Evolutionary conservation across 257 asterid species (phyloP), one percentile per base, ranked within the genome.

Genomic region (Henckelia pumila): DNA sequence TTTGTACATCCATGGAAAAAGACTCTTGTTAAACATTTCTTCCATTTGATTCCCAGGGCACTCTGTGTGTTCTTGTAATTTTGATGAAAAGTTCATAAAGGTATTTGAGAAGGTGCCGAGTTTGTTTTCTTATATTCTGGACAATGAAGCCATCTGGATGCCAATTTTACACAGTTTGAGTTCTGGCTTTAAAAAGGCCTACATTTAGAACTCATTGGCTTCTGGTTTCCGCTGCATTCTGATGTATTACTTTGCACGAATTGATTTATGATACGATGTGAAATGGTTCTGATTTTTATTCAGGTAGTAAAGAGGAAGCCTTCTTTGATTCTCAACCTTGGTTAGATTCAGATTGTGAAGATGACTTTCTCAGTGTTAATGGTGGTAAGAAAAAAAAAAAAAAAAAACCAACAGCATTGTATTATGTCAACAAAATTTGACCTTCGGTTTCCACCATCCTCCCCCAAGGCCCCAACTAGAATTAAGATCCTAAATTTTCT

Each of bases 261-360:
- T 71, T 19, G 40, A 32, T 29, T 63, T 44, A 11, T 21, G 30
- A 59, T 60, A 47, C 71, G 47, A 33, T 61, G 80, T 3, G 68
- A 63, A 71, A 69, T 10, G 44, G 22, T 53, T 61, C 69, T 74
- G 49, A 7, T 61, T 32, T 49, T 66, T 49, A 66, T 59, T 70
- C 87, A 87, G 95, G 89, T 68, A 91, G 88, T 82, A 86, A 82
- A 72, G 95, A 88, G 29, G 97, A 86, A 76, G 44, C 77, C 59
- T 88, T 88, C 74, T 88, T 85, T 53, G 95, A 91, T 64, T 78
- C 96, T 33, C 92, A 83, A 28, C 81, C 88, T 1, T 88, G 95
- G 89, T 67, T 85, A 64, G 97, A 91, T 47, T 91, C 96, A 0
- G 97, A 91, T 63, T 77, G 91, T 1, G 97, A 91, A 20, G 97